Conservation (phyloP, 192 early-diverging fungal species). For the Backusella tarrabulga region DNA sequence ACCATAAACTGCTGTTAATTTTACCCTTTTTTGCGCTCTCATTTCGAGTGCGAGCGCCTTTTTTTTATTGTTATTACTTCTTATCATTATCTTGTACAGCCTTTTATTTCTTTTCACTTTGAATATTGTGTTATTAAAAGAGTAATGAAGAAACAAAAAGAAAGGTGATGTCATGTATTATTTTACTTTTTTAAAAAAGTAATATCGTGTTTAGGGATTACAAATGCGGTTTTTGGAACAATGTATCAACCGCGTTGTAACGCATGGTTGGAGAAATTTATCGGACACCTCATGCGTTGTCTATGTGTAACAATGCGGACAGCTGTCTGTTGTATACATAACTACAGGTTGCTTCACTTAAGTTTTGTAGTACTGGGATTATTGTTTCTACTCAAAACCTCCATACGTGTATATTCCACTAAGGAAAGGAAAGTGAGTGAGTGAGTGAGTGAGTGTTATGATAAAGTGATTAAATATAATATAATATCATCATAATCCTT, state of each 20-base stretch:
- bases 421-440: background rate
- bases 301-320: background rate
- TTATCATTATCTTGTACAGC: constrained; percentile 1
- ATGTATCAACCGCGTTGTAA: background rate
- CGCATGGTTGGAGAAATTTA: background rate
- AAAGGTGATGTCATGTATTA: background rate
- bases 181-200: background rate
- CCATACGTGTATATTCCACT: background rate
- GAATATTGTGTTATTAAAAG: background rate
- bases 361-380: too few relatives aligned
- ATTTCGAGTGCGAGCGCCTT: too few relatives aligned
- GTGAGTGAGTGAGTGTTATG: too few relatives aligned
- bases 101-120: background rate
- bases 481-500: too few relatives aligned
- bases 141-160: background rate
- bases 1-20: constrained; percentile 10
- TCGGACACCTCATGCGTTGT: background rate
- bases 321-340: background rate
- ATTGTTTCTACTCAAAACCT: too few relatives aligned
- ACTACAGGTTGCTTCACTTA: too few relatives aligned
- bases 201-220: background rate
- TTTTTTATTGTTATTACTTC: background rate
- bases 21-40: background rate
- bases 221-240: background rate
- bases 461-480: too few relatives aligned